Conservation (phyloP, 768 basidiomycete species). For the Rhodocollybia butyracea region DNA sequence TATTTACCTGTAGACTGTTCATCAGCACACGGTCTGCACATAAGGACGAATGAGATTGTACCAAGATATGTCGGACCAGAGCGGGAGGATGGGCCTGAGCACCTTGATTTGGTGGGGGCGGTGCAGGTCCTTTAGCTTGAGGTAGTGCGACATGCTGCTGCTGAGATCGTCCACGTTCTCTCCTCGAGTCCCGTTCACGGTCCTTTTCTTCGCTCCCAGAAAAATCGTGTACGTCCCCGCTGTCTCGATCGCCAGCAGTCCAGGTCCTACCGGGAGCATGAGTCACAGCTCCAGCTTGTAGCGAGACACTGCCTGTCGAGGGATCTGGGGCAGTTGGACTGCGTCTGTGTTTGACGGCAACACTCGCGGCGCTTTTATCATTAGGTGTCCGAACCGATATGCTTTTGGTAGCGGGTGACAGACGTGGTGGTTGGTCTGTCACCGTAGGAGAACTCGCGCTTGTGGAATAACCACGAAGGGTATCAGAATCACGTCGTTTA, state of each 20-base stretch:
- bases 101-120: neutral
- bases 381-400: neutral
- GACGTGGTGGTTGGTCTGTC: conserved; percentile 24
- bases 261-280: conserved; percentile 36
- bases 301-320: conserved; percentile 38
- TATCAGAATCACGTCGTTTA: conserved; percentile 74
- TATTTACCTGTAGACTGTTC: conserved; percentile 58
- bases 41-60: conserved; percentile 18
- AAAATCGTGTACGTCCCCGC: conserved; percentile 23
- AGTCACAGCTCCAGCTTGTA: conserved; percentile 20
- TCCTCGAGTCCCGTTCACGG: conserved; percentile 1
- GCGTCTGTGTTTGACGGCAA: conserved; percentile 51
- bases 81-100: conserved; percentile 14
- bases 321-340: conserved; percentile 71
- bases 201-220: neutral
- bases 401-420: conserved; percentile 11
- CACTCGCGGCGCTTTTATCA: conserved; percentile 19
- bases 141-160: conserved; percentile 26
- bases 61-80: conserved; percentile 32
- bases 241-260: conserved; percentile 42
- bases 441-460: conserved; percentile 49
- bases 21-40: neutral
- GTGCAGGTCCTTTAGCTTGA: conserved; percentile 13
- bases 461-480: conserved; percentile 48
- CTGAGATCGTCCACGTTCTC: conserved; percentile 12